Conservation (phyloP, 1,284 basidiomycete genomes). For the Fomitopsis betulina region DNA sequence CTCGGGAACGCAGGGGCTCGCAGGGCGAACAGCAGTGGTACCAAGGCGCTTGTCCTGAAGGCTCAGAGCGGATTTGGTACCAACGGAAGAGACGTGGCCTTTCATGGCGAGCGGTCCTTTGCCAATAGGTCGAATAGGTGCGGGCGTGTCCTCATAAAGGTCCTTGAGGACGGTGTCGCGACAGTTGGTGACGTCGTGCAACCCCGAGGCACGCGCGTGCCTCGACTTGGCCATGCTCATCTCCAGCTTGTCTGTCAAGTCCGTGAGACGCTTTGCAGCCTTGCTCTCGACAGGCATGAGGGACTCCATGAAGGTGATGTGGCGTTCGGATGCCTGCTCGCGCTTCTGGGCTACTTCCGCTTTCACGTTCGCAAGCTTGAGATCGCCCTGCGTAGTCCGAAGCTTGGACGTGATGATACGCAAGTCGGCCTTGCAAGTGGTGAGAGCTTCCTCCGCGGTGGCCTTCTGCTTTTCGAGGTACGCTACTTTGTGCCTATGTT, state of each 20-base stretch:
- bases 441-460: not conserved
- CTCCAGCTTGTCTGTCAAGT: not conserved
- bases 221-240: not conserved
- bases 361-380: not conserved
- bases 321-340: not conserved
- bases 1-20: not conserved
- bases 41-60: not conserved
- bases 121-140: not conserved
- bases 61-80: not conserved
- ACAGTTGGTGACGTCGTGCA: not conserved
- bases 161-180: not conserved
- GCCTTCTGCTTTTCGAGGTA: not conserved
- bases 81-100: not conserved
- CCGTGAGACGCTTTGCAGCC: not conserved
- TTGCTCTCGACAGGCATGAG: not conserved
- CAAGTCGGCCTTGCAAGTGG: not conserved
- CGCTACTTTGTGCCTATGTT: not conserved
- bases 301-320: not conserved
- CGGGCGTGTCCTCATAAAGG: not conserved
- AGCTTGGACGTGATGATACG: not conserved
- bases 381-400: not conserved
- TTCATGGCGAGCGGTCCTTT: not conserved
- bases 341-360: not conserved
- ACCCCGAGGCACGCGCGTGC: not conserved
- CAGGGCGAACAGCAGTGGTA: not conserved